Base-by-base conservation (phyloP, 202 grass and related monocot species). In the Musa balbisiana region DNA sequence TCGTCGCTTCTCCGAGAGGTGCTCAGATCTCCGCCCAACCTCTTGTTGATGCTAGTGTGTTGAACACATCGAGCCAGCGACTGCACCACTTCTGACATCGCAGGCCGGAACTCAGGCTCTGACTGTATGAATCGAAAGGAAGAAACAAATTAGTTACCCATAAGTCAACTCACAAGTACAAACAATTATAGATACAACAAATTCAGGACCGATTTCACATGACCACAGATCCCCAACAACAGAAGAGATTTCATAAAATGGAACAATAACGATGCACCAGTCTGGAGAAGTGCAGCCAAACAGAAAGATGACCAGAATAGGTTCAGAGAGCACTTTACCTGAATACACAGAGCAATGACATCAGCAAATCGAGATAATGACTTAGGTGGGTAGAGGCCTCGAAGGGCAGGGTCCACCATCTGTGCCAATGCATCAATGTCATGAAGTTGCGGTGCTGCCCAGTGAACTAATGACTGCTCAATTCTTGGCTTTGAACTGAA, bases 81-180 rank as follows among this genome's bases (percentile, higher is more conserved):
- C 52, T 93, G 90, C 22, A 90, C 81, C 59, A 93, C 86, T 78
- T 97, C 93, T 10, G 86, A 93, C 86, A 93, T 97, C 19, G 84
- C 63, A 8, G 93, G 93, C 56, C 93, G 81, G 79, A 87, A 79
- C 69, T 87, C 86, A 20, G 90, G 84, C 67, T 91, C 90, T 0
- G 86, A 71, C 93, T 97, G 87, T 43, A 79, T 52, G 73, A 78
- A 26, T 27, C 15, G 63, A 53, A 83, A 29, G 49, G 81, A 84
- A 10, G 20, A 79, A 10, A 64, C 8, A 64, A 64, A 5, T 43
- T 43, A 64, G 33, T 43, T 43, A 43, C 33, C 33, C 5, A 43
- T 43, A 6, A 43, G 33, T 43, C 33, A 43, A 43, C 33, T 43
- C 33, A 27, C 27, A 43, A 43, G 33, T 43, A 8, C 33, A 43